Evolutionary conservation across 2,329 filamentous ascomycete species (phyloP).

Genomic region (Spiromastix sp.): DNA sequence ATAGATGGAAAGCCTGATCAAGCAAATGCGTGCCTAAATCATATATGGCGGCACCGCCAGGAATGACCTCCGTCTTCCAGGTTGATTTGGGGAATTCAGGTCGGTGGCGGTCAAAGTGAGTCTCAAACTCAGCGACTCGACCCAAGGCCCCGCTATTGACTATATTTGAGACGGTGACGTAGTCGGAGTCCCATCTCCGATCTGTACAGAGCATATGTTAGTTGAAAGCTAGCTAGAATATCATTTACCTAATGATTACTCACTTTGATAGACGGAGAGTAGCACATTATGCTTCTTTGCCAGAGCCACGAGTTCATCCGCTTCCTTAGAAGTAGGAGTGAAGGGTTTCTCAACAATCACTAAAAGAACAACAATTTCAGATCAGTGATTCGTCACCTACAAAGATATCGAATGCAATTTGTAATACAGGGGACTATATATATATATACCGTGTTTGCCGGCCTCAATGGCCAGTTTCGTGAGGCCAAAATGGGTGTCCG

Average conservation of each 20-base stretch:
- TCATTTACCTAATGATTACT: no score
- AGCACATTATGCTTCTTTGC: slow-evolving; percentile 42
- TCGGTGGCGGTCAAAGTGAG: slow-evolving; percentile 69
- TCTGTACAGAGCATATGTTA: slow-evolving; percentile 26
- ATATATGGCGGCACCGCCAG: slow-evolving; percentile 59
- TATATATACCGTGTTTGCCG: slow-evolving; percentile 53
- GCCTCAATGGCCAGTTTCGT: slow-evolving; percentile 54
- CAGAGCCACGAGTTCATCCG: slow-evolving; percentile 49
- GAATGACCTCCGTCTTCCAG: slow-evolving; percentile 60
- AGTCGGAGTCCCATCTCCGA: slow-evolving; percentile 69
- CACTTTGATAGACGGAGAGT: slow-evolving; percentile 60
- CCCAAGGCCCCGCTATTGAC: slow-evolving; percentile 52
- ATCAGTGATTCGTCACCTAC: background rate
- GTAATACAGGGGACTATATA: background rate
- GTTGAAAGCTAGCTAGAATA: no score
- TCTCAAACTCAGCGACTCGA: slow-evolving; percentile 66
- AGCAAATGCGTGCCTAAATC: slow-evolving; percentile 68
- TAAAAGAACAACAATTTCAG: slow-evolving; percentile 12
- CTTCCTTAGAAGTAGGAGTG: slow-evolving; percentile 59
- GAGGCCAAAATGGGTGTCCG: slow-evolving; percentile 59
- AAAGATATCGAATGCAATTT: background rate
- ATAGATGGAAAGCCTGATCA: slow-evolving; percentile 62
- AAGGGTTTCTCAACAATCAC: slow-evolving; percentile 78
- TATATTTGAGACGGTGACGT: slow-evolving; percentile 57
- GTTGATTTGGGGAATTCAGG: slow-evolving; percentile 35